Evolutionary conservation across 345 rosid genomes (phyloP).

Genomic region (Citrus glauca): DNA sequence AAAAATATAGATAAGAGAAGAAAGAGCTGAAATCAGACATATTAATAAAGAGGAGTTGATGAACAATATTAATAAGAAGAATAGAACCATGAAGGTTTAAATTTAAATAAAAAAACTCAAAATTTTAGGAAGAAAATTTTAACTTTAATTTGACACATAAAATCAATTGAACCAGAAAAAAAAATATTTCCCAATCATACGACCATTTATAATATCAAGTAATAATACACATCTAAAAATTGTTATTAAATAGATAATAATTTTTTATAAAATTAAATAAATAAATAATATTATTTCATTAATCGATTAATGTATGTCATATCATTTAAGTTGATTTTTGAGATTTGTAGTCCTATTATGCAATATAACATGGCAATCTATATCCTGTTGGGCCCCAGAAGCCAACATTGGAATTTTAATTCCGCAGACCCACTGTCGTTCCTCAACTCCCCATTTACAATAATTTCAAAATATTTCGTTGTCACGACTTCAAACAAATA

Average conservation of each 20-base stretch:
- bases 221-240: too few relatives aligned
- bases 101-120: neutral
- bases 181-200: neutral
- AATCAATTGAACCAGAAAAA: neutral
- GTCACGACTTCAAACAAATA: neutral
- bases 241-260: too few relatives aligned
- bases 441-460: neutral
- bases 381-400: neutral
- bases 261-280: too few relatives aligned
- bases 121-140: neutral
- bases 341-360: accelerated
- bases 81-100: too few relatives aligned
- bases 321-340: neutral
- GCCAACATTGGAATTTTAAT: neutral
- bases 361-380: neutral
- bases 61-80: too few relatives aligned
- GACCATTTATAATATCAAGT: too few relatives aligned
- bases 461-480: neutral
- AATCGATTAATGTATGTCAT: accelerated
- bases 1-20: too few relatives aligned
- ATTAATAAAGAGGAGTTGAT: too few relatives aligned
- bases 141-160: neutral
- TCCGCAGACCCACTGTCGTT: neutral
- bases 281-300: accelerated
- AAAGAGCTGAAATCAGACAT: too few relatives aligned